Percentiles rank a stretch among this genome's conserved stretches.
Evolutionary conservation across 164 flowering plant genomes (phyloP).

Genomic region (Echeveria elegans): DNA sequence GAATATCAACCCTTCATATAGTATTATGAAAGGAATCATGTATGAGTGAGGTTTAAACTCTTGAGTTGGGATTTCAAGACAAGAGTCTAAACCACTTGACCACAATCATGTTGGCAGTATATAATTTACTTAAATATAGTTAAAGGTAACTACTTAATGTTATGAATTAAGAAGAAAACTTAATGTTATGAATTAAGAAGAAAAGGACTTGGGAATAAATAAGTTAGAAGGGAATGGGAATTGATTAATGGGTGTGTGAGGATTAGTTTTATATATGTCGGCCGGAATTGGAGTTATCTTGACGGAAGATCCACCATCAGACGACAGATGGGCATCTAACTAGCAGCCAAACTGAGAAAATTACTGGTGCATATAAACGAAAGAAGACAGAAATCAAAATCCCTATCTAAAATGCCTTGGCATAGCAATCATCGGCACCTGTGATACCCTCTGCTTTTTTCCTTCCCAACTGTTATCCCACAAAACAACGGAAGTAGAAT

Average conservation of each 20-base stretch:
- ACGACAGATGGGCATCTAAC: constrained; percentile 32
- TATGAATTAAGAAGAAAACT: too few species aligned
- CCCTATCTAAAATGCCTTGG: not conserved
- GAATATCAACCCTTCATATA: too few species aligned
- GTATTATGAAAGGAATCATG: too few species aligned
- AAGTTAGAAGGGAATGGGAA: not conserved
- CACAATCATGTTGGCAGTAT: too few species aligned
- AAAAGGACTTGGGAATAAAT: not conserved
- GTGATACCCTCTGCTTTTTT: not conserved
- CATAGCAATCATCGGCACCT: constrained; percentile 7
- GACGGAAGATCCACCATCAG: constrained; percentile 40
- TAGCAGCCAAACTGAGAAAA: not conserved
- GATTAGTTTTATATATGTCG: constrained; percentile 2
- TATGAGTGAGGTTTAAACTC: too few species aligned
- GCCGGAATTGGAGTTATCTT: constrained; percentile 13
- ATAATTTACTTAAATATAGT: too few species aligned
- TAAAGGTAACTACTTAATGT: too few species aligned
- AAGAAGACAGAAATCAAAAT: not conserved
- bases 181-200: too few species aligned
- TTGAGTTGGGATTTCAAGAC: too few species aligned
- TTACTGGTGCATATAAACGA: not conserved
- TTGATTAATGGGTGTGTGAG: not conserved
- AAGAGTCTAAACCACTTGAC: too few species aligned
- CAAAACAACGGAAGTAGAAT: not conserved
- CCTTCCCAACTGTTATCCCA: not conserved